Percentiles rank a stretch among this genome's conserved stretches.
Evolutionary conservation across 768 basidiomycete genomes (phyloP).

Genomic region (Ramaria sp.): DNA sequence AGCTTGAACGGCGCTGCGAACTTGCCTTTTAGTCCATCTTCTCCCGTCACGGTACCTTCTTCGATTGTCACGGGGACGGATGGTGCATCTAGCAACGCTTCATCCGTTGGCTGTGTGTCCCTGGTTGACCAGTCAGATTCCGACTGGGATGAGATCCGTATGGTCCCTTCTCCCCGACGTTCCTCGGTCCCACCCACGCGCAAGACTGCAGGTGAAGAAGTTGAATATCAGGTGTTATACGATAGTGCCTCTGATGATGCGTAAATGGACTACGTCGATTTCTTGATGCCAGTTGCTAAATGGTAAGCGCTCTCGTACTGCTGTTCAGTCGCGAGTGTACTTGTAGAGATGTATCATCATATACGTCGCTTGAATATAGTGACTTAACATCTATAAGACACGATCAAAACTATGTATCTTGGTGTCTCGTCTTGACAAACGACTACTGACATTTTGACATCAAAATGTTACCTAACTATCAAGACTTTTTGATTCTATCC

Average conservation of each 20-base stretch:
- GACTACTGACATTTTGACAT: too few species aligned
- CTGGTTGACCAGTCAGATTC: background rate
- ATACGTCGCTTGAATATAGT: background rate
- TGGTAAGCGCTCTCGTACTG: background rate
- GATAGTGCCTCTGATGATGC: conserved; percentile 2
- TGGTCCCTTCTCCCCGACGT: background rate
- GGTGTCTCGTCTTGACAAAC: too few species aligned
- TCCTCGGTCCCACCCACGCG: background rate
- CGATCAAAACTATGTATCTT: too few species aligned
- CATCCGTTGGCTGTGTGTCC: conserved; percentile 1
- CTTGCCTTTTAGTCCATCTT: background rate
- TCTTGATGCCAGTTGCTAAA: background rate
- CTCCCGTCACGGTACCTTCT: conserved; percentile 3
- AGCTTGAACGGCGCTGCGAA: background rate
- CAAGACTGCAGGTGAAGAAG: background rate
- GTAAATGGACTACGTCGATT: background rate
- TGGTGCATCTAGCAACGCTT: background rate
- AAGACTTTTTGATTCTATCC: too few species aligned
- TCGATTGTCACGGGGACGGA: background rate
- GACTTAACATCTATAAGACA: background rate
- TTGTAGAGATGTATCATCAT: background rate
- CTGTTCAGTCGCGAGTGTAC: background rate
- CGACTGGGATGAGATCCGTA: conserved; percentile 5
- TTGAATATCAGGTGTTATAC: conserved; percentile 4
- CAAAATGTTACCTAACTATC: too few species aligned